phyloP scores from a whole-genome alignment of 2,329 filamentous ascomycete genomes.

The Pseudogymnoascus sp. region DNA sequence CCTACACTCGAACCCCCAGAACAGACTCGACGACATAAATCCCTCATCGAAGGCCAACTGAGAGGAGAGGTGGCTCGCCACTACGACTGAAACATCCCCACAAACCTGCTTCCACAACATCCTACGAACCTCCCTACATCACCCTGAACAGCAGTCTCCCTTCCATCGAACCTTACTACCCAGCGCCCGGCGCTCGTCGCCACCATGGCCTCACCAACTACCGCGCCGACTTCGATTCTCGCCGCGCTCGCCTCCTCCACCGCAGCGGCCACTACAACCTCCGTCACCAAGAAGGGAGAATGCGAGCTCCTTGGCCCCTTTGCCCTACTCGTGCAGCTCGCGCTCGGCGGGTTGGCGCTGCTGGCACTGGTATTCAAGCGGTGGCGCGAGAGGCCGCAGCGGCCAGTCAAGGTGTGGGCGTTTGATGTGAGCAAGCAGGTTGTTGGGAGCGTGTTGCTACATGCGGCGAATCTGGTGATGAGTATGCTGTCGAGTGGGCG shows the following conservation, averaged over 20 bases:
- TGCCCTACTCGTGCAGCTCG: conserved; percentile 80
- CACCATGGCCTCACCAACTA: conserved; percentile 18
- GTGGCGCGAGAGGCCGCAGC: conserved; percentile 82
- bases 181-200: conserved; percentile 2
- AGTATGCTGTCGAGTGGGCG: conserved; percentile 88
- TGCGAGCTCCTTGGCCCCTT: conserved; percentile 86
- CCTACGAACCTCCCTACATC: neutral
- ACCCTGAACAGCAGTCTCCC: neutral
- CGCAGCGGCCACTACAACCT: conserved; percentile 24
- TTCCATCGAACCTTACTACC: neutral
- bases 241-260: conserved; percentile 26
- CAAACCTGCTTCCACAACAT: neutral
- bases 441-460: conserved; percentile 82
- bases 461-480: conserved; percentile 90
- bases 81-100: neutral
- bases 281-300: conserved; percentile 50
- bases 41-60: neutral
- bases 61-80: conserved; percentile 6
- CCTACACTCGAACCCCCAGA: neutral
- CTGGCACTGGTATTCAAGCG: conserved; percentile 87
- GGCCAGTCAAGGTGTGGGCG: conserved; percentile 92
- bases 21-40: neutral
- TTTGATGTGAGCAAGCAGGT: conserved; percentile 98
- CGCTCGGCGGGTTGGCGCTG: conserved; percentile 73
- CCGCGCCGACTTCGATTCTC: conserved; percentile 18